These are phyloP conservation scores for Auricularia cornea DNA, from an alignment of 768 basidiomycete species.

Conservation along the genomic window DNA sequence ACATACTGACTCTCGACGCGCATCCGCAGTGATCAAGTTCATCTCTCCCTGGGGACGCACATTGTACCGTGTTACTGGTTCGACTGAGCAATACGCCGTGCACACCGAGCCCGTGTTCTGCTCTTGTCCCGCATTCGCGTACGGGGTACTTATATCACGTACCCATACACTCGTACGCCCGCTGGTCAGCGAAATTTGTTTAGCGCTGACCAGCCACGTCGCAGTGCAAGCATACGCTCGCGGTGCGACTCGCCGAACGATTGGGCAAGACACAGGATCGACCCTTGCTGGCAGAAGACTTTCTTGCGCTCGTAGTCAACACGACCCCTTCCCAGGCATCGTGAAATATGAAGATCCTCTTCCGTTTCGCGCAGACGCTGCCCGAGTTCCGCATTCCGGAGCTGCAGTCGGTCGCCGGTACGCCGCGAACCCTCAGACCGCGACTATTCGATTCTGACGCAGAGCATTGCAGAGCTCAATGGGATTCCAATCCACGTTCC, in stretches of 20 bases:
- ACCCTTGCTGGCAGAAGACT: slow-evolving; percentile 36
- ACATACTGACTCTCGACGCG: neutral
- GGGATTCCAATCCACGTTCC: slow-evolving; percentile 45
- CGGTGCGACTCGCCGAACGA: slow-evolving; percentile 49
- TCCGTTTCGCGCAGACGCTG: too few relatives aligned
- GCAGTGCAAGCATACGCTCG: slow-evolving; percentile 78
- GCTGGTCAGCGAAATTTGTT: neutral
- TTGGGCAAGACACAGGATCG: slow-evolving; percentile 45
- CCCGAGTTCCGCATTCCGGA: slow-evolving; percentile 18
- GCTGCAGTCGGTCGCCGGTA: slow-evolving; percentile 54
- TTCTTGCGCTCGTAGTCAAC: slow-evolving; percentile 17
- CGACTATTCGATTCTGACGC: too few relatives aligned
- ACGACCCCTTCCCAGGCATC: neutral
- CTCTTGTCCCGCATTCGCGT: slow-evolving; percentile 66
- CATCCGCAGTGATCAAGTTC: slow-evolving; percentile 45
- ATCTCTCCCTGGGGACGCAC: slow-evolving; percentile 46
- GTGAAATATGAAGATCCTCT: too few relatives aligned
- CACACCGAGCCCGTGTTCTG: slow-evolving; percentile 44
- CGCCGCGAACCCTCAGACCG: neutral
- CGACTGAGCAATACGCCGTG: slow-evolving; percentile 54
- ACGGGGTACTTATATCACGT: slow-evolving; percentile 49
- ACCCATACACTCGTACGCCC: slow-evolving; percentile 54
- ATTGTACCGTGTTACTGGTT: slow-evolving; percentile 62
- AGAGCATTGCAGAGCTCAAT: slow-evolving; percentile 43
- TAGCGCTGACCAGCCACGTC: neutral